These are phyloP conservation scores for Melampsora medusae DNA, from an alignment of 1,284 basidiomycete species.

Conservation along the genomic window DNA sequence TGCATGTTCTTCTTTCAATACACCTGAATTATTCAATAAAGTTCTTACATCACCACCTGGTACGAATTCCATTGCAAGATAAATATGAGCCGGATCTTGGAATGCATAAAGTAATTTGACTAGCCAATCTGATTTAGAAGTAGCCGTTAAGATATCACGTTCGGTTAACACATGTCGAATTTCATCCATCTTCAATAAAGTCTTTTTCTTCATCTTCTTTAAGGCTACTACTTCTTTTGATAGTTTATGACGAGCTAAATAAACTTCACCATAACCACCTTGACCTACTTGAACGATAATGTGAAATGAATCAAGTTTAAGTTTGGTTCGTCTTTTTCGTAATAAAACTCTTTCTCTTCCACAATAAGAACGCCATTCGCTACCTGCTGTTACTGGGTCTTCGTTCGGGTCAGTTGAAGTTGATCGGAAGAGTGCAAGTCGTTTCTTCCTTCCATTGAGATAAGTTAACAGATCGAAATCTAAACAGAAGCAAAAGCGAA, in stretches of 20 bases:
- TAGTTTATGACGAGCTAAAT: conserved; percentile 82
- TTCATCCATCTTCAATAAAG: conserved; percentile 95
- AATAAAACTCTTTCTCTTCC: conserved; percentile 85
- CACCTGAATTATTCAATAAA: conserved; percentile 89
- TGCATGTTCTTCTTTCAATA: conserved; percentile 91
- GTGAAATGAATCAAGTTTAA: conserved; percentile 82
- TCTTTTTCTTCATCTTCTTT: conserved; percentile 92
- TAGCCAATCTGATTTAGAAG: conserved; percentile 84
- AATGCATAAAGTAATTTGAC: conserved; percentile 89
- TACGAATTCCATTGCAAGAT: conserved; percentile 97
- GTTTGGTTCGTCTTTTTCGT: conserved; percentile 79
- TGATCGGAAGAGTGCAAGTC: conserved; percentile 59
- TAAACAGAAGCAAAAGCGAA: not conserved
- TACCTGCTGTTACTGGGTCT: conserved; percentile 49
- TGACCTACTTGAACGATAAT: conserved; percentile 96
- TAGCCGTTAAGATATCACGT: conserved; percentile 89
- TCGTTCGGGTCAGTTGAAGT: conserved; percentile 13
- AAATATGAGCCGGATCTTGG: conserved; percentile 82
- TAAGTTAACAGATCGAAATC: conserved; percentile 78
- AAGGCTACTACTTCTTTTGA: conserved; percentile 89
- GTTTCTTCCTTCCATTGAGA: conserved; percentile 75
- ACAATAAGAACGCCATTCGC: conserved; percentile 84
- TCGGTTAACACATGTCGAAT: conserved; percentile 93
- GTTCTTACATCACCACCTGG: conserved; percentile 95
- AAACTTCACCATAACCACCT: conserved; percentile 94